phyloP scores from a whole-genome alignment of 768 basidiomycete species.

The Kwoniella bestiolae region DNA sequence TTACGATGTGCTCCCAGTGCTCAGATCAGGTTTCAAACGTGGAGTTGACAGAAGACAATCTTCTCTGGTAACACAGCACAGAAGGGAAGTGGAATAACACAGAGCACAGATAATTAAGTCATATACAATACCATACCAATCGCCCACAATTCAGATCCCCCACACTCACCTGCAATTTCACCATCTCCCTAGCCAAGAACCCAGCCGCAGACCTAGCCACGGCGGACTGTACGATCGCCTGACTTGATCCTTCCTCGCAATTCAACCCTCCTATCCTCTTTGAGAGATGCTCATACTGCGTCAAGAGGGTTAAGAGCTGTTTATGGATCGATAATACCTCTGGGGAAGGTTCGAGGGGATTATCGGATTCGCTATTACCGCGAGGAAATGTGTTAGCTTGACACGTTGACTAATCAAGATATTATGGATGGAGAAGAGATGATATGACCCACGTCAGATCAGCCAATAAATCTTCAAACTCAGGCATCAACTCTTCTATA shows the following conservation, averaged over 20 bases:
- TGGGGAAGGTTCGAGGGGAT: slow-evolving; percentile 56
- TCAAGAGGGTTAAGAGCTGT: slow-evolving; percentile 79
- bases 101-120: no score
- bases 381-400: neutral
- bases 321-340: slow-evolving; percentile 66
- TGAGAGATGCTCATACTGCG: slow-evolving; percentile 83
- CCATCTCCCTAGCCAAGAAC: slow-evolving; percentile 90
- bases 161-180: slow-evolving; percentile 68
- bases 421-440: neutral
- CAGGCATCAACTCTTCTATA: slow-evolving; percentile 83
- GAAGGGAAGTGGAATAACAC: no score
- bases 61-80: no score
- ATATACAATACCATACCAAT: no score
- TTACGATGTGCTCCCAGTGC: no score
- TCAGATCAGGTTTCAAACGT: no score
- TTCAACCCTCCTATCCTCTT: slow-evolving; percentile 81
- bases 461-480: slow-evolving; percentile 82
- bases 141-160: neutral
- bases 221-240: slow-evolving; percentile 81
- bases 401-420: neutral
- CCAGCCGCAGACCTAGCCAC: slow-evolving; percentile 74
- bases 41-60: no score
- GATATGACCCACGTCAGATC: slow-evolving; percentile 68
- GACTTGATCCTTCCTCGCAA: slow-evolving; percentile 67
- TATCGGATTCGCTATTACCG: slow-evolving; percentile 47